A percentile compares a stretch with the other conserved stretches of the same genome.
Evolutionary conservation across 345 rosid species (phyloP).

Genomic region (Lumnitzera littorea): DNA sequence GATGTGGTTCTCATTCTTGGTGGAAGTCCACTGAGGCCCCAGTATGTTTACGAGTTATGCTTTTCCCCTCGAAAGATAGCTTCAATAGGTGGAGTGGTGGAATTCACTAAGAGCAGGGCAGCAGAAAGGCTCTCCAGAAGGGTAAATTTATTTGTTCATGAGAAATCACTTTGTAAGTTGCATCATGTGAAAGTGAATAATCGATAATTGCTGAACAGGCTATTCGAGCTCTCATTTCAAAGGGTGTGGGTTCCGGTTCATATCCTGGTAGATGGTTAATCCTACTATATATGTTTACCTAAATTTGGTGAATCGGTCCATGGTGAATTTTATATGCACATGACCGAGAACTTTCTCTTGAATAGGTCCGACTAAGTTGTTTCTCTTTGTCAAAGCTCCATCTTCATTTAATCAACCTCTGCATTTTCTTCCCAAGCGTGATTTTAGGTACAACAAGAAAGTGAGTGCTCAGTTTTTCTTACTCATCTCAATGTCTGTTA

Average conservation of each 20-base stretch:
- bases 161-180: neutral
- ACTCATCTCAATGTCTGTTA: neutral
- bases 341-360: slow-evolving; percentile 4
- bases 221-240: slow-evolving; percentile 64
- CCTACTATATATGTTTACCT: slow-evolving; percentile 1
- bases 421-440: slow-evolving; percentile 94
- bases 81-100: slow-evolving; percentile 19
- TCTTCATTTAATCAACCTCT: slow-evolving; percentile 56
- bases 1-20: slow-evolving; percentile 60
- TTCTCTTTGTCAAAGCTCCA: slow-evolving; percentile 75
- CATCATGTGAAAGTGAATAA: no score
- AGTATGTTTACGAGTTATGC: slow-evolving; percentile 45
- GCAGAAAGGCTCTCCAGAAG: slow-evolving; percentile 74
- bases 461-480: slow-evolving; percentile 19
- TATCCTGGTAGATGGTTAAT: slow-evolving; percentile 57
- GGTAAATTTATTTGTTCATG: slow-evolving; percentile 25
- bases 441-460: slow-evolving; percentile 79
- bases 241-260: slow-evolving; percentile 69
- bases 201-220: slow-evolving; percentile 29
- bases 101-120: slow-evolving; percentile 50
- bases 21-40: slow-evolving; percentile 74
- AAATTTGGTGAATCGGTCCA: slow-evolving; percentile 4
- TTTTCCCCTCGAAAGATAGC: slow-evolving; percentile 31
- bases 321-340: neutral
- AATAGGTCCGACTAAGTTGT: slow-evolving; percentile 70